Conservation (phyloP, 2,329 filamentous ascomycete species). For the Botrytis aclada region DNA sequence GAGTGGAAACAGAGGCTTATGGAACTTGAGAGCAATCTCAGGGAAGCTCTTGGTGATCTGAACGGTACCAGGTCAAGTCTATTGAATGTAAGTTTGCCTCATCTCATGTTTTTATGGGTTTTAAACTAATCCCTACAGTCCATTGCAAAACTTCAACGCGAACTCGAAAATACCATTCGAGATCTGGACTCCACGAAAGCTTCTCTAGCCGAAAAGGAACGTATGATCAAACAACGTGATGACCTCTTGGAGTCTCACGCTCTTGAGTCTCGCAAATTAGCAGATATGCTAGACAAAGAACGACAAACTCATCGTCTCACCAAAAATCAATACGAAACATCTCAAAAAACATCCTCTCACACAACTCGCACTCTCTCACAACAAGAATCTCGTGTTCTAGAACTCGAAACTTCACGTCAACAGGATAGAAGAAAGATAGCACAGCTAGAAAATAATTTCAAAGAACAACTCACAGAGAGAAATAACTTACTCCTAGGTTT, state of each 20-base stretch:
- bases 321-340: slow-evolving; percentile 81
- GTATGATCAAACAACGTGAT: slow-evolving; percentile 85
- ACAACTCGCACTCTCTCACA: slow-evolving; percentile 81
- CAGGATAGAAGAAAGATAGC: slow-evolving; percentile 76
- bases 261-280: slow-evolving; percentile 79
- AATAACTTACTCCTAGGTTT: slow-evolving; percentile 84
- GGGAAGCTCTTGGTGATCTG: slow-evolving; percentile 82
- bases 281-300: slow-evolving; percentile 89
- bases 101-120: not conserved
- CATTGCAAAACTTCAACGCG: slow-evolving; percentile 81
- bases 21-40: slow-evolving; percentile 84
- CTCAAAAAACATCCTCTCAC: slow-evolving; percentile 82
- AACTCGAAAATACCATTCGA: slow-evolving; percentile 78
- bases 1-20: slow-evolving; percentile 89
- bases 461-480: slow-evolving; percentile 83
- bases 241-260: slow-evolving; percentile 82
- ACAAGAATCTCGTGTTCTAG: slow-evolving; percentile 78
- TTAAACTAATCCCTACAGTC: slow-evolving; percentile 49
- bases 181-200: slow-evolving; percentile 78
- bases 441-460: slow-evolving; percentile 70
- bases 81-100: slow-evolving; percentile 59
- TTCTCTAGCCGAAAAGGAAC: slow-evolving; percentile 83
- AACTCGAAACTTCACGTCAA: slow-evolving; percentile 77
- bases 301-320: slow-evolving; percentile 80
- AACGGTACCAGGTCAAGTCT: slow-evolving; percentile 82